These are phyloP conservation scores for Colletotrichum sidae DNA, from an alignment of 2,329 filamentous ascomycete genomes.

Conservation along the genomic window DNA sequence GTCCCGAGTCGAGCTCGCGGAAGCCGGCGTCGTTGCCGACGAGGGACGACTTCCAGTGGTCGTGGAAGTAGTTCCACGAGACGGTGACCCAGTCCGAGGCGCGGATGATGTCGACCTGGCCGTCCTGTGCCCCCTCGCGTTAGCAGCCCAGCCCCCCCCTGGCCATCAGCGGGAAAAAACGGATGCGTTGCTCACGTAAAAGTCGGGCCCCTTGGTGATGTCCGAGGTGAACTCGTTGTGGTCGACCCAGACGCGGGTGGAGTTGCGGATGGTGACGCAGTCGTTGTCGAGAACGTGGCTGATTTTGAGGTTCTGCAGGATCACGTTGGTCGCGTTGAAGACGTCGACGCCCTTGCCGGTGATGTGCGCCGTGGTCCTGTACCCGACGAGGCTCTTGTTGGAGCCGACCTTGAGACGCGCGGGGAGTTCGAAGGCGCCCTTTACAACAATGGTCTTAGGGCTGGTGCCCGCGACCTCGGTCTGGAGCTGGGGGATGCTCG, in stretches of 20 bases:
- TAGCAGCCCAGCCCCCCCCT: too few relatives aligned
- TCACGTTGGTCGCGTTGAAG: conserved; percentile 50
- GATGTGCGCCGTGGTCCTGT: conserved; percentile 49
- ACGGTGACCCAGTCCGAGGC: conserved; percentile 59
- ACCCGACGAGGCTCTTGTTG: conserved; percentile 57
- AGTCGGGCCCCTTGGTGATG: conserved; percentile 51
- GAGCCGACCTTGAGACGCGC: conserved; percentile 56
- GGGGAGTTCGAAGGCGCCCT: conserved; percentile 53
- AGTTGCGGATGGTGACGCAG: conserved; percentile 56
- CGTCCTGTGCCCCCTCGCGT: conserved; percentile 47
- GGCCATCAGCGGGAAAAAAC: too few relatives aligned
- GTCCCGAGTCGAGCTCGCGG: conserved; percentile 54
- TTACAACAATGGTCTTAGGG: conserved; percentile 56
- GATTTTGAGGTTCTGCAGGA: conserved; percentile 53
- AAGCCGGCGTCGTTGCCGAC: conserved; percentile 54
- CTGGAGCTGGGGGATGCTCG: conserved; percentile 54
- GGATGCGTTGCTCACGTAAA: conserved; percentile 43
- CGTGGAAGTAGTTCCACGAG: conserved; percentile 62
- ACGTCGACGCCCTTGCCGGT: conserved; percentile 51
- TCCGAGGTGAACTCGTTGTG: conserved; percentile 60
- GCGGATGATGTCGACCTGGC: conserved; percentile 58
- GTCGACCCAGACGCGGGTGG: conserved; percentile 59
- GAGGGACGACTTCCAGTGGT: conserved; percentile 58
- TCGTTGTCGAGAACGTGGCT: conserved; percentile 53
- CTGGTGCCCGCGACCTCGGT: conserved; percentile 56